Evolutionary conservation across 176 grass and related monocot genomes (phyloP).

Genomic region (Zoysia japonica): DNA sequence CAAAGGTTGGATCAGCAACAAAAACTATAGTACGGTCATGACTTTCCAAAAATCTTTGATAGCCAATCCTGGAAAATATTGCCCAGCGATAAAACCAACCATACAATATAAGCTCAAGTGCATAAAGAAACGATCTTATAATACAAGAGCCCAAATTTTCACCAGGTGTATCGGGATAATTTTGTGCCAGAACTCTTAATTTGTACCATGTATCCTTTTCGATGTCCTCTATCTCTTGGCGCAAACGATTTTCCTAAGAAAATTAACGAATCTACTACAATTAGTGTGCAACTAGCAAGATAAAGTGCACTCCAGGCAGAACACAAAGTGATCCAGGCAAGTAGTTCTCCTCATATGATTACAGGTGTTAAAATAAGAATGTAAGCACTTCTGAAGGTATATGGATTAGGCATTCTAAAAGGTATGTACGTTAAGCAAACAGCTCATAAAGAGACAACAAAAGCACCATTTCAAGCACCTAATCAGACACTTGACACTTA

Average conservation of each 20-base stretch:
- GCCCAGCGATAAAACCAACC: conserved; percentile 6
- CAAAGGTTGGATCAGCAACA: conserved; percentile 85
- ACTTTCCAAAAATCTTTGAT: conserved; percentile 97
- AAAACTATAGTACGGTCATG: conserved; percentile 90
- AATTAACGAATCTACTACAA: neutral
- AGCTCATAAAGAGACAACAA: neutral
- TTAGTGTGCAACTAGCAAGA: neutral
- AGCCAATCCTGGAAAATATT: conserved; percentile 67
- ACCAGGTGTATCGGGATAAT: conserved; percentile 95
- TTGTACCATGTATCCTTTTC: conserved; percentile 96
- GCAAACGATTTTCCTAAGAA: conserved; percentile 72
- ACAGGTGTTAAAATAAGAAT: neutral
- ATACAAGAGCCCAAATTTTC: conserved; percentile 17
- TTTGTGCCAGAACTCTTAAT: conserved; percentile 91
- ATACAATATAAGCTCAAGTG: conserved; percentile 14
- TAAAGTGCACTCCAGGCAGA: neutral
- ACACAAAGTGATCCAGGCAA: neutral
- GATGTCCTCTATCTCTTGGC: conserved; percentile 76
- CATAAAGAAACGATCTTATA: neutral
- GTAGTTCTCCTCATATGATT: neutral
- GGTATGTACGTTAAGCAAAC: neutral
- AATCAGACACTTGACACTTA: neutral
- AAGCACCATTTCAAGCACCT: neutral
- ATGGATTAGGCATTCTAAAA: neutral
- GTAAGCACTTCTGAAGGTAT: neutral